These are phyloP conservation scores for Mycena floridula DNA, from an alignment of 768 basidiomycete genomes.

Conservation along the genomic window DNA sequence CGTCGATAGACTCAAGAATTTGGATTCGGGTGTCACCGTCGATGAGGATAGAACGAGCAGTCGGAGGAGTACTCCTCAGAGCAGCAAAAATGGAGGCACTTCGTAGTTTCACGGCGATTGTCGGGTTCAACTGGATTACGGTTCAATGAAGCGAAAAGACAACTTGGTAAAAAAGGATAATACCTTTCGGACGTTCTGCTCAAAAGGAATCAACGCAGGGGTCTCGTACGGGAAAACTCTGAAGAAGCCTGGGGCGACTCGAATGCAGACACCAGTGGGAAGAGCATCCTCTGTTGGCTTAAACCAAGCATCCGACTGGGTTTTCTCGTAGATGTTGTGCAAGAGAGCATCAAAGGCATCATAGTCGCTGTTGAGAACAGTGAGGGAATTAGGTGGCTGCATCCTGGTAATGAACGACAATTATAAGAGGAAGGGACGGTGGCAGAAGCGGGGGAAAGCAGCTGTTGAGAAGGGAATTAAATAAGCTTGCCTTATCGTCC, in stretches of 20 bases:
- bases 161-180: too few species aligned
- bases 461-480: too few species aligned
- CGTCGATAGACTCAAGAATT: slow-evolving; percentile 61
- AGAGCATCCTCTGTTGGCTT: slow-evolving; percentile 68
- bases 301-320: slow-evolving; percentile 73
- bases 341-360: slow-evolving; percentile 75
- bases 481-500: too few species aligned
- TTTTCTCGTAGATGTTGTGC: slow-evolving; percentile 67
- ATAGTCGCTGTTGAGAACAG: slow-evolving; percentile 59
- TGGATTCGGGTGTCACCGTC: slow-evolving; percentile 83
- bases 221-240: slow-evolving; percentile 88
- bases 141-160: too few species aligned
- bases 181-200: slow-evolving; percentile 61
- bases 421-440: too few species aligned
- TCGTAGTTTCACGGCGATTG: slow-evolving; percentile 75
- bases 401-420: too few species aligned
- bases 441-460: too few species aligned
- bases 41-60: slow-evolving; percentile 54
- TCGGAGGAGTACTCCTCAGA: slow-evolving; percentile 32
- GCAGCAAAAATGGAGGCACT: slow-evolving; percentile 75
- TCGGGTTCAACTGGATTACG: slow-evolving; percentile 76
- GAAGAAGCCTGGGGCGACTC: slow-evolving; percentile 49
- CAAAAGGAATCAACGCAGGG: slow-evolving; percentile 65
- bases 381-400: slow-evolving; percentile 26
- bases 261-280: slow-evolving; percentile 68